phyloP scores from a whole-genome alignment of 164 flowering plant genomes.

The Cinnamomum micranthum region DNA sequence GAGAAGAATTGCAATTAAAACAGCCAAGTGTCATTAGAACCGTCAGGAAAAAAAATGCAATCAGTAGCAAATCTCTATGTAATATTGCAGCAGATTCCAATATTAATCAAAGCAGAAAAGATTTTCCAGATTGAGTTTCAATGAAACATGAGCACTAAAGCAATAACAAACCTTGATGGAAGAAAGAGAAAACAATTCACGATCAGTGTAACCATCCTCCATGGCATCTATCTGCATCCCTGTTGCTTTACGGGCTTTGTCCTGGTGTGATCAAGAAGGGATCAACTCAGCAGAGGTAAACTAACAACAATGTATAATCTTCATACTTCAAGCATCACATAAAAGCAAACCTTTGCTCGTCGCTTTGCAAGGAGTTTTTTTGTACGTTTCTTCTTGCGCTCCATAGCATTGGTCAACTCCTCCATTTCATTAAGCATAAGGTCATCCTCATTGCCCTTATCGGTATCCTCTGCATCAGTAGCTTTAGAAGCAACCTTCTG shows the following conservation, averaged over 20 bases:
- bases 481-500: slow-evolving; percentile 29
- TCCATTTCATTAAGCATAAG: slow-evolving; percentile 84
- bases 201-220: slow-evolving; percentile 70
- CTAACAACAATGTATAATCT: neutral
- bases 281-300: neutral
- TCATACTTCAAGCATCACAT: neutral
- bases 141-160: neutral
- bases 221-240: slow-evolving; percentile 82
- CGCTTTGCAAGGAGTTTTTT: slow-evolving; percentile 72
- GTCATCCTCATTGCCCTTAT: slow-evolving; percentile 62
- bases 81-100: neutral
- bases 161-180: slow-evolving; percentile 65
- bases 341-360: slow-evolving; percentile 62
- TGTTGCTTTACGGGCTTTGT: slow-evolving; percentile 72
- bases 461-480: slow-evolving; percentile 27
- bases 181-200: slow-evolving; percentile 80
- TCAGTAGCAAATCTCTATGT: too few species aligned
- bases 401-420: slow-evolving; percentile 74
- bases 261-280: slow-evolving; percentile 40
- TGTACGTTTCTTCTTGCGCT: slow-evolving; percentile 70
- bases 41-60: too few species aligned
- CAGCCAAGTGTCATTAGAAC: too few species aligned
- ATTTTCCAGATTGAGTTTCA: neutral
- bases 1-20: too few species aligned
- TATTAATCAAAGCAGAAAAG: neutral